phyloP scores from a whole-genome alignment of 371 early-diverging fungal genomes.

The Mortierella sp. region DNA sequence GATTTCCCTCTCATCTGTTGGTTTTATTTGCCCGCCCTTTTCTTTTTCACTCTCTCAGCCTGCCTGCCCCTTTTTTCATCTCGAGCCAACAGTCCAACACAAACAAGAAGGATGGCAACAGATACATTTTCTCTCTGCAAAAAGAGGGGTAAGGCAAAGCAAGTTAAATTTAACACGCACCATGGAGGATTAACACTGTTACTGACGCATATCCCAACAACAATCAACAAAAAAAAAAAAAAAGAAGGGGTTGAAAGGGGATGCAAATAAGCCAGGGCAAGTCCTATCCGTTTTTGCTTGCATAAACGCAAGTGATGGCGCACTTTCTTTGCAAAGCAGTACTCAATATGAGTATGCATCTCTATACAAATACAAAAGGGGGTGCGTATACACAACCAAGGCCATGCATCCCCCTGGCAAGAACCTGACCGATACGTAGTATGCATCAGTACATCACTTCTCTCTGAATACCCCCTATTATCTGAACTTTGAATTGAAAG shows the following conservation, averaged over 20 bases:
- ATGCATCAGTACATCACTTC: conserved; percentile 13
- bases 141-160: conserved; percentile 10
- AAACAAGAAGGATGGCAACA: background rate
- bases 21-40: conserved; percentile 16
- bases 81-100: conserved; percentile 8
- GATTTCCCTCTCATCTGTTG: too few species aligned
- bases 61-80: conserved; percentile 14
- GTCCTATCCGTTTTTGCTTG: background rate
- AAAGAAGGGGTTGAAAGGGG: conserved; percentile 19
- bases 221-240: conserved; percentile 7
- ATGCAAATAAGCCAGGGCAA: background rate
- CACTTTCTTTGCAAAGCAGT: background rate
- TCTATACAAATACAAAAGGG: conserved; percentile 8
- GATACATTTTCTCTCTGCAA: background rate
- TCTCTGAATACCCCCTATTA: conserved; percentile 8
- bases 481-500: background rate
- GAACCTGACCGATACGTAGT: conserved; percentile 4
- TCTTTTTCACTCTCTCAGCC: background rate
- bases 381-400: conserved; percentile 1
- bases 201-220: conserved; percentile 3
- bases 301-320: background rate
- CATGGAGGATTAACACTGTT: background rate
- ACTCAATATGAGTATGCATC: background rate
- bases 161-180: background rate
- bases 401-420: conserved; percentile 12